Percentiles rank a stretch among this genome's conserved stretches.
phyloP scores from a whole-genome alignment of 148 eudicot genomes.

The Amaranthus palmeri region DNA sequence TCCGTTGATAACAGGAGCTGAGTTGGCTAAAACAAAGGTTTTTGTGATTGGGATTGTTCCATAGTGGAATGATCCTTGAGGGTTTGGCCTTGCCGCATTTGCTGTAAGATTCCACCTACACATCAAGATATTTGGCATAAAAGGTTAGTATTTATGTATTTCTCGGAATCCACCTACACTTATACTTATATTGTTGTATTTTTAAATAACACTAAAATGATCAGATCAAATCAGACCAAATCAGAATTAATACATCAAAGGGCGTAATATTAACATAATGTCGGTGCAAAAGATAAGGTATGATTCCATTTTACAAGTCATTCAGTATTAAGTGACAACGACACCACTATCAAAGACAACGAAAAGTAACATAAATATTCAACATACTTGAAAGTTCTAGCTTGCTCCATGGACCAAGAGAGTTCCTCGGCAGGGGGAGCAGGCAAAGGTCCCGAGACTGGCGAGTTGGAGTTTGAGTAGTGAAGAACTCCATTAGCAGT shows the following conservation, averaged over 20 bases:
- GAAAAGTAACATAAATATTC: no score
- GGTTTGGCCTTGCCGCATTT: slow-evolving; percentile 97
- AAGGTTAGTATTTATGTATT: no score
- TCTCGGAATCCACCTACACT: no score
- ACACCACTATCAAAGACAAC: no score
- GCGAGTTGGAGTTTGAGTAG: slow-evolving; percentile 54
- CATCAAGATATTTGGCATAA: neutral
- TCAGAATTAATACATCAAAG: no score
- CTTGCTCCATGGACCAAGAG: slow-evolving; percentile 84
- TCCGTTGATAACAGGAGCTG: slow-evolving; percentile 66
- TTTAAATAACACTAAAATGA: no score
- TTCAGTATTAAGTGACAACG: no score
- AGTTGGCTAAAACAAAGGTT: slow-evolving; percentile 59
- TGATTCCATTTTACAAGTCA: no score
- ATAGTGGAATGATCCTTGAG: slow-evolving; percentile 95
- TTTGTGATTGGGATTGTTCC: slow-evolving; percentile 55
- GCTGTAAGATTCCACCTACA: slow-evolving; percentile 94
- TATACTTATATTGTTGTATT: no score
- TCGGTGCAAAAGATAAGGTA: no score
- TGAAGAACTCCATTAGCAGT: slow-evolving; percentile 56
- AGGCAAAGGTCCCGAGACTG: slow-evolving; percentile 73
- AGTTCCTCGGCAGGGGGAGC: slow-evolving; percentile 47
- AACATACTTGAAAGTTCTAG: slow-evolving; percentile 77
- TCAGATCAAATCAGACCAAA: no score
- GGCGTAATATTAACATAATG: no score